A percentile compares a stretch with the other conserved stretches of the same genome.
Conservation (phyloP, 2,329 filamentous ascomycete genomes). For the Nothophoma quercina region DNA sequence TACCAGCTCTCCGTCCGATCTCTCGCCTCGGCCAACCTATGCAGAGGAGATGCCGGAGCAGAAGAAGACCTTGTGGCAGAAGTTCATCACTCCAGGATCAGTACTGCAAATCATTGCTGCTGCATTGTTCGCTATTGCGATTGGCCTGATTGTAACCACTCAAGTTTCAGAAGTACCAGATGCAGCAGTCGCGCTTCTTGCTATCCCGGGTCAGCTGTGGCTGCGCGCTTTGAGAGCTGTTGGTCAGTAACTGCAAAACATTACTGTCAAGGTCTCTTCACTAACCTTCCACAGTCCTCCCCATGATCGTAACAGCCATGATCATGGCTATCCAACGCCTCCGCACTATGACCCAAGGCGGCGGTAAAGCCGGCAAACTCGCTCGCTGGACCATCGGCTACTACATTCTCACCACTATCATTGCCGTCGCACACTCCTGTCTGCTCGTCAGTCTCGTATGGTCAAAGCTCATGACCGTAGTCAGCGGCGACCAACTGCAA, state of each 20-base stretch:
- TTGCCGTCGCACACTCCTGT: constrained; percentile 58
- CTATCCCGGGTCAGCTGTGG: constrained; percentile 61
- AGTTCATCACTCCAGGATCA: constrained; percentile 54
- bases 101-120: constrained; percentile 60
- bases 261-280: too few relatives aligned
- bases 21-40: constrained; percentile 23
- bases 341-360: constrained; percentile 55
- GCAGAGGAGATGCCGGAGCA: constrained; percentile 11
- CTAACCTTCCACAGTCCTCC: constrained; percentile 53
- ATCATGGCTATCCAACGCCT: constrained; percentile 61
- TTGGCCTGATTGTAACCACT: constrained; percentile 57
- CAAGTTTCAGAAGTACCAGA: constrained; percentile 55
- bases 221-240: constrained; percentile 59
- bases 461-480: constrained; percentile 55
- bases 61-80: constrained; percentile 46
- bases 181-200: constrained; percentile 53
- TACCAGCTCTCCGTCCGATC: constrained; percentile 15
- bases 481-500: constrained; percentile 44
- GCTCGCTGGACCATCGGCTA: constrained; percentile 60
- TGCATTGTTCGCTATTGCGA: constrained; percentile 58
- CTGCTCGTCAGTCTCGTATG: constrained; percentile 59
- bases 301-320: constrained; percentile 62
- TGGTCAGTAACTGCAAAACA: constrained; percentile 46
- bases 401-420: constrained; percentile 59
- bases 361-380: constrained; percentile 49